Evolutionary conservation across 192 early-diverging fungal genomes (phyloP), one percentile per base, ranked within the genome.

Genomic region (Coemansia sp.): DNA sequence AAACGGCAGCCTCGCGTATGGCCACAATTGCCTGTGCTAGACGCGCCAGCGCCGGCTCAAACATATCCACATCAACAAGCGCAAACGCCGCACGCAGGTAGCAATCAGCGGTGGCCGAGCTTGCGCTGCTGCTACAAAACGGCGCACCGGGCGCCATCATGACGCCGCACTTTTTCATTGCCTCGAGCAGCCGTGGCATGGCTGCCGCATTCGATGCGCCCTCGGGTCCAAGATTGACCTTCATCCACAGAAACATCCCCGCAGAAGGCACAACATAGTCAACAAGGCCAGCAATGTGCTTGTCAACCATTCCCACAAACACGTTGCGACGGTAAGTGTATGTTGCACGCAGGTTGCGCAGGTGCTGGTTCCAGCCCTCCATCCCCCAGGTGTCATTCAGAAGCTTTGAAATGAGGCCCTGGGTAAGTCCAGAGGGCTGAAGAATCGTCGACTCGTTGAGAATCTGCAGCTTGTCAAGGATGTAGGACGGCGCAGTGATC

Each of bases 241-340:
- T 79, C 61, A 93, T 74, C 96, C 96, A 98, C 43, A 95, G 72
- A 81, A 96, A 98, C 94, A 95, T 95, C 30, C 94, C 91, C 10
- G 87, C 84, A 8, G 81, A 66, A 2, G 90, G 90, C 0, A 86
- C 84, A 0, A 70, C 53, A 73, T 86, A 91, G 26, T 86, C 83
- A 10, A 85, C 86, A 30, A 84, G 68, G 0, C 86, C 86, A 12
- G 52, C 30, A 56, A 98, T 68, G 26, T 90, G 85, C 68, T 84
- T 86, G 31, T 86, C 69, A 2, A 89, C 87, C 45, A 72, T 70
- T 23, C 70, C 58, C n/a, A 93, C 67, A 63, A 95, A 94, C 40
- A 70, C 60, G 42, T 93, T 79, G 48, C 90, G 84, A 56, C 89
- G 90, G 9, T 75, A 59, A n/a, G 80, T 64, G 70, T 98, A 98